phyloP scores from a whole-genome alignment of 73 alveolate genomes.

The Uronychia binucleata region DNA sequence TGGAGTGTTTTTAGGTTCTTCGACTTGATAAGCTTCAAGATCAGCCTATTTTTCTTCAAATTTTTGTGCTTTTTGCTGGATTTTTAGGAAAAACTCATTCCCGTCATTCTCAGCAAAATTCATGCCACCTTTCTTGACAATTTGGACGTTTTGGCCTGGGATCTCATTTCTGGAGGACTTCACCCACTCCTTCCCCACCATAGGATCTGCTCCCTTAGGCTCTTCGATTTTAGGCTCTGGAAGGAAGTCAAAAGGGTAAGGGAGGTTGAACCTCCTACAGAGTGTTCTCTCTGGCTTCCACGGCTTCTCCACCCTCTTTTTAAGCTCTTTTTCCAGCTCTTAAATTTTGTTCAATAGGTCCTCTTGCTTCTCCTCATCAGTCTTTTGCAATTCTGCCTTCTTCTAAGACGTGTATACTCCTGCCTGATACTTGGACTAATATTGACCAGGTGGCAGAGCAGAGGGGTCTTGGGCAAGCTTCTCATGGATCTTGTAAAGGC shows the following conservation, averaged over 20 bases:
- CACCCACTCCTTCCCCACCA: background rate
- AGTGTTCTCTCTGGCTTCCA: slow-evolving; percentile 10
- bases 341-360: background rate
- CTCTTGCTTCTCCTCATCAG: background rate
- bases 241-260: background rate
- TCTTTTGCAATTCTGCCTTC: background rate
- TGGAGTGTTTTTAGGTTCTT: background rate
- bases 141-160: background rate
- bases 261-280: background rate
- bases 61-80: background rate
- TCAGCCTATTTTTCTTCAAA: background rate
- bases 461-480: background rate
- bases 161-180: background rate
- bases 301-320: background rate
- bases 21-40: background rate
- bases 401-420: background rate
- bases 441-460: background rate
- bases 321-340: background rate
- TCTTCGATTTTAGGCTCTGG: background rate
- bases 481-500: background rate
- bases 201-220: background rate
- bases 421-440: background rate
- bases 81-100: background rate
- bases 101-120: background rate
- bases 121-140: background rate